Evolutionary conservation across 768 basidiomycete species (phyloP).

Genomic region (Nidularia pulvinata): DNA sequence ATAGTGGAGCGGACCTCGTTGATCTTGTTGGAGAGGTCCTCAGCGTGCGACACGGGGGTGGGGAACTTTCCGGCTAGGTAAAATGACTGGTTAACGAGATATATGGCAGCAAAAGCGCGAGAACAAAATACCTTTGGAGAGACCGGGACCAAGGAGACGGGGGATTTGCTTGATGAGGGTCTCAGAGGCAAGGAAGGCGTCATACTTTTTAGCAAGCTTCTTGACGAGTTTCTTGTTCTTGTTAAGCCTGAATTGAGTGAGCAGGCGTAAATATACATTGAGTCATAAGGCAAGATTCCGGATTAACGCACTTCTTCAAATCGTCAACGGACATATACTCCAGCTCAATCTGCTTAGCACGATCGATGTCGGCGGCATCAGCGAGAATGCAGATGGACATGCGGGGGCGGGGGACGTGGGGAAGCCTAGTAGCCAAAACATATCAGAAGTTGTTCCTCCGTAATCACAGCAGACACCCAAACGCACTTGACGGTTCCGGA

Average conservation of each 20-base stretch:
- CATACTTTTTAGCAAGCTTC: slow-evolving; percentile 99
- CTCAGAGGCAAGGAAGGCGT: slow-evolving; percentile 98
- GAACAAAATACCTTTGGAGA: slow-evolving; percentile 87
- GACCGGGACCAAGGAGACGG: slow-evolving; percentile 98
- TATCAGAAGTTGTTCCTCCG: too few relatives aligned
- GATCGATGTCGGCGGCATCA: slow-evolving; percentile 98
- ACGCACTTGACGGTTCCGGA: slow-evolving; percentile 94
- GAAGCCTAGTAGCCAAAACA: slow-evolving; percentile 56
- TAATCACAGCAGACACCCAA: too few relatives aligned
- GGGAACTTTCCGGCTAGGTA: slow-evolving; percentile 94
- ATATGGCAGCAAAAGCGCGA: background rate
- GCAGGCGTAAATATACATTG: background rate
- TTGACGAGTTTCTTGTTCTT: slow-evolving; percentile 99
- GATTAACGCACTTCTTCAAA: slow-evolving; percentile 83
- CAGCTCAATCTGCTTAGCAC: slow-evolving; percentile 96
- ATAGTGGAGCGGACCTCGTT: slow-evolving; percentile 97
- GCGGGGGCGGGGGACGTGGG: slow-evolving; percentile 96
- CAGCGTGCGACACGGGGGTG: slow-evolving; percentile 90
- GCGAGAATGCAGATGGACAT: slow-evolving; percentile 99
- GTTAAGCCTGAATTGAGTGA: slow-evolving; percentile 67
- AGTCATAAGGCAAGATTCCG: background rate
- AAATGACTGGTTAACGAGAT: background rate
- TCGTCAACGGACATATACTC: slow-evolving; percentile 99
- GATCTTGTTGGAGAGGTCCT: slow-evolving; percentile 90
- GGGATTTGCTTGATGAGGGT: slow-evolving; percentile 99